Evolutionary conservation across 345 rosid genomes (phyloP).

Genomic region (Eucalyptus fibrosa): DNA sequence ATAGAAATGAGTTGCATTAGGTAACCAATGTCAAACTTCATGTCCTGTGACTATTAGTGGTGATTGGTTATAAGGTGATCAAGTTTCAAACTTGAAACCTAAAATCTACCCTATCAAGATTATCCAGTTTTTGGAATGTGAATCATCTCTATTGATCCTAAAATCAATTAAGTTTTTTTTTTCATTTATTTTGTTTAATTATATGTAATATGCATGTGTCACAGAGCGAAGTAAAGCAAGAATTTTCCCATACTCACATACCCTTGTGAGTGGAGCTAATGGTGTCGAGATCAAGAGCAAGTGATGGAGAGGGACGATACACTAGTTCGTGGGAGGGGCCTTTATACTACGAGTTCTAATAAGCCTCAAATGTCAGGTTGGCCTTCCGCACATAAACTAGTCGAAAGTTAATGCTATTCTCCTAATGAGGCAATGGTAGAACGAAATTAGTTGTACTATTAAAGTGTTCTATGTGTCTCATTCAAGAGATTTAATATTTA

Average conservation of each 20-base stretch:
- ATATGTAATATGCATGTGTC: background rate
- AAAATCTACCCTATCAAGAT: background rate
- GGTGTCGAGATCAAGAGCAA: background rate
- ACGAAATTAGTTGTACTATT: too few relatives aligned
- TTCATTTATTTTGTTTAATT: background rate
- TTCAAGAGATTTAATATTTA: rapidly evolving
- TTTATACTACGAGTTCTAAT: too few relatives aligned
- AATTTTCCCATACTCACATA: background rate
- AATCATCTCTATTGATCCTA: background rate
- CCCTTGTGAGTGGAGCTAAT: background rate
- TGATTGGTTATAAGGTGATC: background rate
- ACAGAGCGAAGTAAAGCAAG: too few relatives aligned
- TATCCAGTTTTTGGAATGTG: background rate
- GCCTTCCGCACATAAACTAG: rapidly evolving
- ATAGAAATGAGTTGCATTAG: background rate
- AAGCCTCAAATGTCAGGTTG: rapidly evolving
- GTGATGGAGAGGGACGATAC: background rate
- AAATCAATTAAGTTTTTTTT: rapidly evolving
- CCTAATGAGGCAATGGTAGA: too few relatives aligned
- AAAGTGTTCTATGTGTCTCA: rapidly evolving
- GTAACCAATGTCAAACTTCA: background rate
- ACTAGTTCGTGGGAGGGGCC: background rate
- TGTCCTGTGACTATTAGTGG: rapidly evolving
- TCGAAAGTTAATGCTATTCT: rapidly evolving
- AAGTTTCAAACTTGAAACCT: background rate